Conservation (phyloP, 306 rosid genomes). For the Lupinus albus region DNA sequence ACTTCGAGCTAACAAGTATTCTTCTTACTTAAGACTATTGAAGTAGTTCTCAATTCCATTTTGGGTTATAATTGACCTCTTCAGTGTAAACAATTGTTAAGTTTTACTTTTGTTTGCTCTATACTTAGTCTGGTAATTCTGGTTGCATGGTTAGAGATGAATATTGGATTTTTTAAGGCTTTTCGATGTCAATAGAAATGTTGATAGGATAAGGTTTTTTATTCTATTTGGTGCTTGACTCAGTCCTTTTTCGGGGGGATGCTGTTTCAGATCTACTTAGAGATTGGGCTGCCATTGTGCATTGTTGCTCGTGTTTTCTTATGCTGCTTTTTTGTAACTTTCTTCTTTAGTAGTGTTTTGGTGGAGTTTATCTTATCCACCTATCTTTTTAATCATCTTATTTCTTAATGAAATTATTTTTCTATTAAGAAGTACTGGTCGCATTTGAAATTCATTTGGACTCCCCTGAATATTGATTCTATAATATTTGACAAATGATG, state of each 20-base stretch:
- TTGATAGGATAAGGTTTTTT: not conserved
- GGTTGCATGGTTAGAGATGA: constrained; percentile 1
- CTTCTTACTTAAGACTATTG: constrained; percentile 43
- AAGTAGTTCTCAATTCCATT: constrained; percentile 40
- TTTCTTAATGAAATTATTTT: not conserved
- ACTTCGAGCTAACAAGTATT: constrained; percentile 91
- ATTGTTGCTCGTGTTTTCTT: not conserved
- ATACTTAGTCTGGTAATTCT: constrained; percentile 25
- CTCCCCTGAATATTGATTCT: constrained; percentile 11
- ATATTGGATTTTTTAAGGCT: not conserved
- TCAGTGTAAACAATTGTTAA: constrained; percentile 15
- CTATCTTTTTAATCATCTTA: not conserved
- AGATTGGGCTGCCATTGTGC: not conserved
- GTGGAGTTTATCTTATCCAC: not conserved
- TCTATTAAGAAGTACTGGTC: not conserved
- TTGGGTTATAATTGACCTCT: constrained; percentile 33
- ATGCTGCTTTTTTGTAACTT: not conserved
- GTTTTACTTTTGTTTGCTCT: constrained; percentile 29
- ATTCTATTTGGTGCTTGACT: not conserved
- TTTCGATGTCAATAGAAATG: not conserved
- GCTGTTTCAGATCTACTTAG: not conserved
- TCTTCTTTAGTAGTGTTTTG: not conserved
- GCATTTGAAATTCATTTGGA: constrained; percentile 30
- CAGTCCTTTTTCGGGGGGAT: not conserved
- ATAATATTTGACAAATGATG: constrained; percentile 25